Evolutionary conservation across 1,139 yeast species (phyloP).

Genomic region (Geotrichum europaeum): DNA sequence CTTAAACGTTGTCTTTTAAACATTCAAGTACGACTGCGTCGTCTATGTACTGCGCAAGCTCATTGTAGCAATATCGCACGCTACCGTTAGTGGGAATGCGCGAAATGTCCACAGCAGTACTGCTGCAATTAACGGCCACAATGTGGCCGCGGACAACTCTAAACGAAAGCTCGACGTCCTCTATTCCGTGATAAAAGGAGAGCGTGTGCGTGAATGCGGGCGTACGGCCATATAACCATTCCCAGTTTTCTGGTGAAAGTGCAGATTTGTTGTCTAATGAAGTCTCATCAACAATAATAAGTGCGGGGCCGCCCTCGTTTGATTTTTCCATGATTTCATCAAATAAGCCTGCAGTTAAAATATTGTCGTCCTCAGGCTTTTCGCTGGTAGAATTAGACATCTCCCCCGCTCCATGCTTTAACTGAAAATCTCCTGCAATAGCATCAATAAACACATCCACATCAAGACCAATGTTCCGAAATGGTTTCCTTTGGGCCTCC

Average conservation of each 20-base stretch:
- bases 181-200: neutral
- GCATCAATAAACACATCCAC: constrained; percentile 44
- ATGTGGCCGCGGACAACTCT: constrained; percentile 1
- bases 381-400: neutral
- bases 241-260: constrained; percentile 41
- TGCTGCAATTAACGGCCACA: neutral
- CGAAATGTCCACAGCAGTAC: neutral
- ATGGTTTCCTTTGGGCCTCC: constrained; percentile 42
- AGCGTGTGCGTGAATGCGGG: constrained; percentile 55
- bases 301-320: constrained; percentile 36
- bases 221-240: constrained; percentile 67
- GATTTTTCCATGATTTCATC: neutral
- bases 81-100: neutral
- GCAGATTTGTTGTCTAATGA: constrained; percentile 34
- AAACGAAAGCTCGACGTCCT: neutral
- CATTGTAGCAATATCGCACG: neutral
- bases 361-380: constrained; percentile 3
- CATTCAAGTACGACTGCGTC: neutral
- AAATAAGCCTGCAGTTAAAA: constrained; percentile 10
- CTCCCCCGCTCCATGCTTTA: constrained; percentile 28
- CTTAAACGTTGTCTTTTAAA: neutral
- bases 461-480: constrained; percentile 47
- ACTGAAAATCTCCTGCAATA: constrained; percentile 31
- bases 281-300: constrained; percentile 40
- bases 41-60: neutral